These are phyloP conservation scores for Dalbergia cochinchinensis DNA, from an alignment of 306 rosid genomes.

Conservation along the genomic window DNA sequence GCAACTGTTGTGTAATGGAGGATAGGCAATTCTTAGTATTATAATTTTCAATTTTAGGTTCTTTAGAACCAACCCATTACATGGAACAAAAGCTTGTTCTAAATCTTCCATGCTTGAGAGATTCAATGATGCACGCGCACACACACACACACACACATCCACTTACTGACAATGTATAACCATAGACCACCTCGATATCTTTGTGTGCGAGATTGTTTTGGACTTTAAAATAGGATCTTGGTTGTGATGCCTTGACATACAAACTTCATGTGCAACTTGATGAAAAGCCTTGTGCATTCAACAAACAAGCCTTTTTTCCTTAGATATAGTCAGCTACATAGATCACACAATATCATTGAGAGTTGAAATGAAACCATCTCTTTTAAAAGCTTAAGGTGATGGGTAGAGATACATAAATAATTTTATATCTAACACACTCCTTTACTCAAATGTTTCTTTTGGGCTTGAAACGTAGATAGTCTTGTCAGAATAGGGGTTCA, in stretches of 20 bases:
- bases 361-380: too few species aligned
- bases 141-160: not conserved
- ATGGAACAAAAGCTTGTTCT: not conserved
- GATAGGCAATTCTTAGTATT: not conserved
- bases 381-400: too few species aligned
- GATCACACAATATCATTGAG: too few species aligned
- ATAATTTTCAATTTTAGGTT: not conserved
- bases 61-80: not conserved
- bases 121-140: not conserved
- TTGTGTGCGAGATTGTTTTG: not conserved
- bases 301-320: not conserved
- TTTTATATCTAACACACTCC: too few species aligned
- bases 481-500: too few species aligned
- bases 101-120: not conserved
- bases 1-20: not conserved
- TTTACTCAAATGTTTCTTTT: too few species aligned
- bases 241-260: not conserved
- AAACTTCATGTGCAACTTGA: not conserved
- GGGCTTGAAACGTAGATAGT: too few species aligned
- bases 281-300: not conserved
- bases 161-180: not conserved
- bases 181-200: not conserved
- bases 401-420: too few species aligned
- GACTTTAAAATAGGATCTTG: not conserved
- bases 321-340: too few species aligned